Conservation (phyloP, 2,329 filamentous ascomycete species). For the Aspergillus ochraceus region DNA sequence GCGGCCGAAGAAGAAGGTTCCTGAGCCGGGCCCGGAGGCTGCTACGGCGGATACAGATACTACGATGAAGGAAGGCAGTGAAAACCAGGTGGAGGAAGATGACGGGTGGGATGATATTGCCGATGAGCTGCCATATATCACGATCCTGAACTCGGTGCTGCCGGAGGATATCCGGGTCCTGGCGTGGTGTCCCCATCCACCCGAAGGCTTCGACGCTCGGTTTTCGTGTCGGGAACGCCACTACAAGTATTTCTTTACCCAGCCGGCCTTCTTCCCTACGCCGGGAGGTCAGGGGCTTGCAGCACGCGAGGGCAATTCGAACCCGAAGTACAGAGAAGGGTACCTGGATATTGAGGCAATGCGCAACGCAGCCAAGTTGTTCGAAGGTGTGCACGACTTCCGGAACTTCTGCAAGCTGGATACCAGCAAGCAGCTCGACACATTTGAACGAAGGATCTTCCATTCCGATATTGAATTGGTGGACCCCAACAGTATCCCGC, state of each 20-base stretch:
- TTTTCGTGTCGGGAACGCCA: slow-evolving; percentile 89
- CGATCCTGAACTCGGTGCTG: slow-evolving; percentile 80
- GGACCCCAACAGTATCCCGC: slow-evolving; percentile 49
- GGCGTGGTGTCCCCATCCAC: slow-evolving; percentile 87
- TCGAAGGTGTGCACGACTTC: slow-evolving; percentile 87
- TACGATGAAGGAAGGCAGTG: slow-evolving; percentile 15
- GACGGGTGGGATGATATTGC: slow-evolving; percentile 63
- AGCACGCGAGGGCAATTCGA: slow-evolving; percentile 23
- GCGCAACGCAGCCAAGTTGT: slow-evolving; percentile 75
- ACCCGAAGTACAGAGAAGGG: slow-evolving; percentile 57
- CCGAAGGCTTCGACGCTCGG: slow-evolving; percentile 78
- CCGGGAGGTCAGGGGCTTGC: slow-evolving; percentile 56
- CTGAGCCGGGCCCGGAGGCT: not conserved
- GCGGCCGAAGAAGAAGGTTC: slow-evolving; percentile 52
- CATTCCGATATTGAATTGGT: slow-evolving; percentile 76
- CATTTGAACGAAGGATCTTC: slow-evolving; percentile 77
- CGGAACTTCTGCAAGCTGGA: slow-evolving; percentile 97
- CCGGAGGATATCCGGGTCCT: slow-evolving; percentile 87
- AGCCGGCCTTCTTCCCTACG: slow-evolving; percentile 77
- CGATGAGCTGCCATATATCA: slow-evolving; percentile 82
- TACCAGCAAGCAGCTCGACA: slow-evolving; percentile 81
- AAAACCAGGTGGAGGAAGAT: slow-evolving; percentile 17
- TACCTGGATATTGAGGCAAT: slow-evolving; percentile 88
- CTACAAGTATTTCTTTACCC: slow-evolving; percentile 97
- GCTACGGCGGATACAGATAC: slow-evolving; percentile 11